Evolutionary conservation across 495 filamentous ascomycete genomes (phyloP), one percentile per base, ranked within the genome.

Genomic region (Penicillium taxi): DNA sequence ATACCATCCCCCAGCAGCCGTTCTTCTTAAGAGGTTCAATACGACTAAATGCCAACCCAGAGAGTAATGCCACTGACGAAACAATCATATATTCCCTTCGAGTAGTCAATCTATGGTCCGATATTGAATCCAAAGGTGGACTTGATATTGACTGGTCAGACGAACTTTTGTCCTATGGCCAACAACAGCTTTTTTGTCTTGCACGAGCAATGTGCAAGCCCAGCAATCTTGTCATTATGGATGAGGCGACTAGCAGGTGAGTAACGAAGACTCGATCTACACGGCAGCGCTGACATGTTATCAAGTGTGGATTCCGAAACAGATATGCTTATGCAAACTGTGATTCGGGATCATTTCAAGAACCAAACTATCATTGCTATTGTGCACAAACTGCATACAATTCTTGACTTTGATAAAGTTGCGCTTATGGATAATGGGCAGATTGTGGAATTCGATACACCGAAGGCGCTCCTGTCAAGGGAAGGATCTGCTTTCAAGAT

Each of bases 1-100:
- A 66, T 26, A 45, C 64, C 1, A 58, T 75, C 5, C 56, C 66
- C 1, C 72, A 75, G 40, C 69, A 77, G 12, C 59, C 68, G 1
- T 63, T 72, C 39, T 64, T 69, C 17, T 33, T 73, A 0, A 46
- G 47, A 5, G 70, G 64, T 9, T 59, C 49, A 1, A 48, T 74
- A 2, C 61, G 73, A 16, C 52, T 61, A 12, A 75, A 77, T 26
- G 42, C 62, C 5, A 67, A 74, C 36, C 64, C 66, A 7, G 37
- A 52, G 23, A 42, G 34, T 6, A 52, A 41, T 19, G 35, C 37
- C 1, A 34, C 46, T 1, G 66, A 73, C 23, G 55, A 61, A 6
- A 40, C 35, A 9, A 64, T 74, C 14, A 59, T 64, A 11, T 32
- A 37, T 3, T 59, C 54, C 1, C 48, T 77, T 2, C 19, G 56